Evolutionary conservation across 352 stramenopile genomes (phyloP).

Genomic region (Thraustotheca clavata): DNA sequence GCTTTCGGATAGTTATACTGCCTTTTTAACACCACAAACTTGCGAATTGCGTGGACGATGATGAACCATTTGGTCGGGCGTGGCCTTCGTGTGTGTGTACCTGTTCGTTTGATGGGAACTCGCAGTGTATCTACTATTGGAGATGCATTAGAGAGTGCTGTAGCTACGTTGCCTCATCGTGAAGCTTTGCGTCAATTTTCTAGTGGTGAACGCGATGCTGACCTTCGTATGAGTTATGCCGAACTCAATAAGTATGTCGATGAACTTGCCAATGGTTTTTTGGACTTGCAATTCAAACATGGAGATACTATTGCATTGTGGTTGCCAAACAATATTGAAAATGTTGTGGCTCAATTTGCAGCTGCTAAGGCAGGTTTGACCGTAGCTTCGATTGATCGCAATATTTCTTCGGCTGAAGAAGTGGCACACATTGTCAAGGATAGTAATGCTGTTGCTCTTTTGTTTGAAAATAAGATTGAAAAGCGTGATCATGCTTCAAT

Average conservation of each 20-base stretch:
- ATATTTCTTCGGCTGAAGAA: slow-evolving; percentile 62
- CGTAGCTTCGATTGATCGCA: slow-evolving; percentile 68
- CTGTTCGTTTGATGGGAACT: background rate
- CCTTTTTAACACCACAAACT: too few relatives aligned
- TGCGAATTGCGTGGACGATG: too few relatives aligned
- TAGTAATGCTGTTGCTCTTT: slow-evolving; percentile 59
- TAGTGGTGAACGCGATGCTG: slow-evolving; percentile 37
- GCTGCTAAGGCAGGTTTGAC: slow-evolving; percentile 77
- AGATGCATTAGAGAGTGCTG: slow-evolving; percentile 58
- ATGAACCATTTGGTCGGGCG: slow-evolving; percentile 17
- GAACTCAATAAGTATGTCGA: slow-evolving; percentile 67
- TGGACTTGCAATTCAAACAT: slow-evolving; percentile 57
- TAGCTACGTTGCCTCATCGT: slow-evolving; percentile 73
- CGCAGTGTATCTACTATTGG: slow-evolving; percentile 29
- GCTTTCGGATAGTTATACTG: too few relatives aligned
- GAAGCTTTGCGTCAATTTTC: slow-evolving; percentile 68
- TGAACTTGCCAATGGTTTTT: slow-evolving; percentile 68
- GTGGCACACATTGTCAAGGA: slow-evolving; percentile 78
- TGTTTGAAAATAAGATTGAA: slow-evolving; percentile 79
- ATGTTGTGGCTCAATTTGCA: slow-evolving; percentile 69
- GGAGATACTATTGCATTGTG: slow-evolving; percentile 75
- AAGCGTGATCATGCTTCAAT: slow-evolving; percentile 66
- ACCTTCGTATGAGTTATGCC: slow-evolving; percentile 79
- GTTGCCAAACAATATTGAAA: slow-evolving; percentile 79
- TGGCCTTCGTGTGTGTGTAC: background rate